These are phyloP conservation scores for Trichoderma hamatum DNA, from an alignment of 2,329 filamentous ascomycete species.

Conservation along the genomic window DNA sequence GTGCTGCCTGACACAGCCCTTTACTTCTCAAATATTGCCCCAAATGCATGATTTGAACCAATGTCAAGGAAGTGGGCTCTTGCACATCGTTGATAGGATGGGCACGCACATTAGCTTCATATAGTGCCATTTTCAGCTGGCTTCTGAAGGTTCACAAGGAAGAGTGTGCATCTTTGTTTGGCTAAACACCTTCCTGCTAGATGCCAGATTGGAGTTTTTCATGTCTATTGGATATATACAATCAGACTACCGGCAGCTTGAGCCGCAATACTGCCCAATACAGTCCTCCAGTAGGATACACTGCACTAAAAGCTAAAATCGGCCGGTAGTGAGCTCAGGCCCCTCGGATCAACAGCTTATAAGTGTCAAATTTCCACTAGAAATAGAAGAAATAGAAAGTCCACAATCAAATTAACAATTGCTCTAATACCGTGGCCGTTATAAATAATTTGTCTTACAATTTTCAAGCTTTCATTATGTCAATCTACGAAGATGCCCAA, in stretches of 20 bases:
- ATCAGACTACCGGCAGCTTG: background rate
- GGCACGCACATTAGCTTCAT: too few relatives aligned
- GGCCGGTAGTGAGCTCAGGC: background rate
- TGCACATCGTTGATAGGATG: too few relatives aligned
- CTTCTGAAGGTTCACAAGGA: too few relatives aligned
- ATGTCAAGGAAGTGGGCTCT: too few relatives aligned
- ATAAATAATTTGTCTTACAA: background rate
- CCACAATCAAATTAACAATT: background rate
- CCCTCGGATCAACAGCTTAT: background rate
- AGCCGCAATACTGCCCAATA: slow-evolving; percentile 9
- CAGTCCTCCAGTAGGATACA: background rate
- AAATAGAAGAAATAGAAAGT: background rate
- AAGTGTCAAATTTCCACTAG: background rate
- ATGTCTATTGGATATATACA: too few relatives aligned
- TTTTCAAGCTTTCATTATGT: background rate
- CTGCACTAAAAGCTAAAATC: background rate
- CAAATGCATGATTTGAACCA: too few relatives aligned
- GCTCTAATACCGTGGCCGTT: background rate
- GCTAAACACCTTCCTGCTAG: too few relatives aligned
- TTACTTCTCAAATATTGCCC: too few relatives aligned
- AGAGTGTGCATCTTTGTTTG: too few relatives aligned
- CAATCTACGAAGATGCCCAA: slow-evolving; percentile 2
- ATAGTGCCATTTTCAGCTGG: too few relatives aligned
- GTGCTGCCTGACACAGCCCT: too few relatives aligned
- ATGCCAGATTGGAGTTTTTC: too few relatives aligned